Conservation (phyloP, 208 protist genomes). For the Angomonas deanei region DNA sequence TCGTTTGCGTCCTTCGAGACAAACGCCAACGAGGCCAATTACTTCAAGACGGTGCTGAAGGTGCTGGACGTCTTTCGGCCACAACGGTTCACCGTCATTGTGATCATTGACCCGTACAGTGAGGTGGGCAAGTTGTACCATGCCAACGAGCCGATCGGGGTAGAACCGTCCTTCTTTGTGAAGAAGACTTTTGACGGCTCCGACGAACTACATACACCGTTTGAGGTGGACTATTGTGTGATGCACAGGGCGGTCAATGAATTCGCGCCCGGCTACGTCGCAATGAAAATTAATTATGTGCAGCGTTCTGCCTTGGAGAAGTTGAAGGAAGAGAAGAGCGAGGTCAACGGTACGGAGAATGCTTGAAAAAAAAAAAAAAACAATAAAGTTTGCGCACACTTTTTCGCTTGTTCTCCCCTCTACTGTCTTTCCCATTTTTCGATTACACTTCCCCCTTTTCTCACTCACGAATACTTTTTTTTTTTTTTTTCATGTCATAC, state of each 20-base stretch:
- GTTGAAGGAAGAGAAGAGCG: background rate
- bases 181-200: background rate
- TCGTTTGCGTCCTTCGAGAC: constrained; percentile 94
- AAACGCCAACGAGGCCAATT: constrained; percentile 69
- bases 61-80: constrained; percentile 73
- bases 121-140: constrained; percentile 65
- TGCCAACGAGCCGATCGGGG: constrained; percentile 45
- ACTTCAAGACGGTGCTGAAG: constrained; percentile 46
- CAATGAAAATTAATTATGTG: constrained; percentile 85
- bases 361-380: constrained; percentile 9
- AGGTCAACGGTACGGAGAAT: background rate
- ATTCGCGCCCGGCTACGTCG: constrained; percentile 71
- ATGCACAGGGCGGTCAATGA: constrained; percentile 74
- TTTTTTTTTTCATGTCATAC: background rate
- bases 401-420: background rate
- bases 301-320: constrained; percentile 21
- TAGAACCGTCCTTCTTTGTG: constrained; percentile 71
- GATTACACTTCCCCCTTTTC: background rate
- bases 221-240: constrained; percentile 45
- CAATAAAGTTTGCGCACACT: background rate
- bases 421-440: background rate
- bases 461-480: background rate
- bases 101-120: constrained; percentile 79
- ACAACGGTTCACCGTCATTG: constrained; percentile 82
- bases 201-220: background rate